Conservation (phyloP, 805 yeast genomes). For the Hanseniaspora guilliermondii region DNA sequence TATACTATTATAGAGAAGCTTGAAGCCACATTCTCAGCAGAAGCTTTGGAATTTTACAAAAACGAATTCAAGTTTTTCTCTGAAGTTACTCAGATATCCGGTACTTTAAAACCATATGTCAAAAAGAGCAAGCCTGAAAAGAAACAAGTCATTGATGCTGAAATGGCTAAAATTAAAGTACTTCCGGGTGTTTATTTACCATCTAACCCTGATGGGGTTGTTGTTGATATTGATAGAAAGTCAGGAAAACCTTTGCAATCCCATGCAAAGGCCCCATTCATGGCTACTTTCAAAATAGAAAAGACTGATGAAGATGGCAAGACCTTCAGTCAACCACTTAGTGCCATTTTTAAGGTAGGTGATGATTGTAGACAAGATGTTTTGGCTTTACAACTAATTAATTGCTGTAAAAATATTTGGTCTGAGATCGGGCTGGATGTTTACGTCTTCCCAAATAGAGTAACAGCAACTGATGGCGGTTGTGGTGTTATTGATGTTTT, state of each 20-base stretch:
- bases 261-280: conserved; percentile 96
- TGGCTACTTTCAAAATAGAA: conserved; percentile 85
- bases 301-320: conserved; percentile 34
- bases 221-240: conserved; percentile 78
- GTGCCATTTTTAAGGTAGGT: conserved; percentile 97
- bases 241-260: conserved; percentile 93
- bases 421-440: conserved; percentile 75
- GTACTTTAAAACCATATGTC: conserved; percentile 86
- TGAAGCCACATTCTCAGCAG: conserved; percentile 45
- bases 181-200: conserved; percentile 84
- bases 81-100: conserved; percentile 86
- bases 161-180: conserved; percentile 66
- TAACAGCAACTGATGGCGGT: conserved; percentile 97
- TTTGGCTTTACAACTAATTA: conserved; percentile 78
- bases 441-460: conserved; percentile 84
- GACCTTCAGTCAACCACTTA: conserved; percentile 64
- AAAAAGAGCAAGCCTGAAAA: conserved; percentile 91
- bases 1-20: conserved; percentile 60
- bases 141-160: conserved; percentile 91
- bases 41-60: conserved; percentile 57
- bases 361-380: conserved; percentile 98
- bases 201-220: conserved; percentile 91
- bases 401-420: conserved; percentile 88
- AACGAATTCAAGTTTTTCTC: conserved; percentile 80
- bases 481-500: conserved; percentile 97